phyloP scores from a whole-genome alignment of 106 monocot species.

The Apostasia ramifera region DNA sequence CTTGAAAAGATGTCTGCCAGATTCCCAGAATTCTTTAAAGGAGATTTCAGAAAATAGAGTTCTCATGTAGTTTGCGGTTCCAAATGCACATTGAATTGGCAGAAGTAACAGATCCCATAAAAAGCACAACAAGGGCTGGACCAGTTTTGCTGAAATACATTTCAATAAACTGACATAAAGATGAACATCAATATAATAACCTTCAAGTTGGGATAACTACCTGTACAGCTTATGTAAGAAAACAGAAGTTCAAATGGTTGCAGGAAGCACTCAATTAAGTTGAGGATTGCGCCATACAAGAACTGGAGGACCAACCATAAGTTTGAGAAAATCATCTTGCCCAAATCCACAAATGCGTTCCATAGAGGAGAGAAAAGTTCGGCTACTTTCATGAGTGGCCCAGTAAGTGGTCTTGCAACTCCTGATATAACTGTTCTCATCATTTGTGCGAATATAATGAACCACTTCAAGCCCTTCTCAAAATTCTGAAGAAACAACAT shows the following conservation, averaged over 20 bases:
- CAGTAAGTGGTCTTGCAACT: slow-evolving; percentile 53
- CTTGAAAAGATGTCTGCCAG: slow-evolving; percentile 16
- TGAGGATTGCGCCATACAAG: too few species aligned
- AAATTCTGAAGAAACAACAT: slow-evolving; percentile 98
- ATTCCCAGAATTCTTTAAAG: too few species aligned
- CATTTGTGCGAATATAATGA: slow-evolving; percentile 45
- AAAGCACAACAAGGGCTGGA: too few species aligned
- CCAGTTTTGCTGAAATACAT: too few species aligned
- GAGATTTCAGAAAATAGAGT: slow-evolving; percentile 33
- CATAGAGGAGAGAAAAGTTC: slow-evolving; percentile 61
- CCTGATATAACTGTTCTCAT: slow-evolving; percentile 47
- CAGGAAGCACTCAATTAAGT: slow-evolving; percentile 7
- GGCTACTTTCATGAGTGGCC: slow-evolving; percentile 52
- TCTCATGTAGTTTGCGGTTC: slow-evolving; percentile 15
- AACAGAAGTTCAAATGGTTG: slow-evolving; percentile 37
- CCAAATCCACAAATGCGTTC: slow-evolving; percentile 55
- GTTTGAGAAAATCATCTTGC: not conserved
- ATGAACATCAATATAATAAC: slow-evolving; percentile 40
- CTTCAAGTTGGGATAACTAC: slow-evolving; percentile 71
- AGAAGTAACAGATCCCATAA: too few species aligned
- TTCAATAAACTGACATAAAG: too few species aligned
- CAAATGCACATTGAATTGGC: too few species aligned
- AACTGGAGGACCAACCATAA: too few species aligned
- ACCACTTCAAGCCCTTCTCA: slow-evolving; percentile 72
- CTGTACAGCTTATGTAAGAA: slow-evolving; percentile 20